Percentiles rank a stretch among this genome's conserved stretches.
phyloP scores from a whole-genome alignment of 2,329 filamentous ascomycete species.

The Fusarium sublunatum region DNA sequence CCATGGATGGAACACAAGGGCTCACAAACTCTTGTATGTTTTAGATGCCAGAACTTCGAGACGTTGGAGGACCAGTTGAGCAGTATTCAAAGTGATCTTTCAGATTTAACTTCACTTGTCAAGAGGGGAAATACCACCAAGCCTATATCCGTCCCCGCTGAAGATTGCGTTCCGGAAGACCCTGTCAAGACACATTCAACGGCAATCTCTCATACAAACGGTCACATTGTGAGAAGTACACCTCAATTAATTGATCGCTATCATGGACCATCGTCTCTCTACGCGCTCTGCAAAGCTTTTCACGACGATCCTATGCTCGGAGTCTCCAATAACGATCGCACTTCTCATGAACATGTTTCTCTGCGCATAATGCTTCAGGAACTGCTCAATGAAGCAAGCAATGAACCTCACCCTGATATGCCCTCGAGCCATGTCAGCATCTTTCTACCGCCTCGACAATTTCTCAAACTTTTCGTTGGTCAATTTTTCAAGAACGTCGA shows the following conservation, averaged over 20 bases:
- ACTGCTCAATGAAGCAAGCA: slow-evolving; percentile 38
- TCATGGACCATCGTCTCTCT: slow-evolving; percentile 43
- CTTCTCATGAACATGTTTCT: slow-evolving; percentile 5
- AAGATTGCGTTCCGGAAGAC: slow-evolving; percentile 22
- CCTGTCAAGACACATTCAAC: neutral
- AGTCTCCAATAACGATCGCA: neutral
- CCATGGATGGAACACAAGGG: slow-evolving; percentile 14
- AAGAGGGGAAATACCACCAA: slow-evolving; percentile 30
- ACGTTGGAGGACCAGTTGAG: slow-evolving; percentile 44
- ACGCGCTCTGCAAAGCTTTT: slow-evolving; percentile 43
- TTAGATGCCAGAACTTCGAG: slow-evolving; percentile 47
- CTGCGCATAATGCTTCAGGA: slow-evolving; percentile 34
- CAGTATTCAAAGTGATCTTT: slow-evolving; percentile 45
- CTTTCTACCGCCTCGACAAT: slow-evolving; percentile 42
- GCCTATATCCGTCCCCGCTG: slow-evolving; percentile 15
- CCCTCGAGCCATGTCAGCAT: slow-evolving; percentile 27
- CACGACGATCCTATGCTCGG: slow-evolving; percentile 36
- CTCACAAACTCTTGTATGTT: slow-evolving; percentile 33
- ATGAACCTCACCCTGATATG: slow-evolving; percentile 40
- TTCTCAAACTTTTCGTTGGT: slow-evolving; percentile 41
- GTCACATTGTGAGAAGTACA: slow-evolving; percentile 38
- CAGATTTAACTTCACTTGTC: slow-evolving; percentile 43
- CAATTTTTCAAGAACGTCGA: slow-evolving; percentile 43
- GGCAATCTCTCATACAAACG: slow-evolving; percentile 17
- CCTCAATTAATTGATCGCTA: slow-evolving; percentile 40